Base-by-base conservation (phyloP, 306 rosid species). In the Crotalaria pallida region DNA sequence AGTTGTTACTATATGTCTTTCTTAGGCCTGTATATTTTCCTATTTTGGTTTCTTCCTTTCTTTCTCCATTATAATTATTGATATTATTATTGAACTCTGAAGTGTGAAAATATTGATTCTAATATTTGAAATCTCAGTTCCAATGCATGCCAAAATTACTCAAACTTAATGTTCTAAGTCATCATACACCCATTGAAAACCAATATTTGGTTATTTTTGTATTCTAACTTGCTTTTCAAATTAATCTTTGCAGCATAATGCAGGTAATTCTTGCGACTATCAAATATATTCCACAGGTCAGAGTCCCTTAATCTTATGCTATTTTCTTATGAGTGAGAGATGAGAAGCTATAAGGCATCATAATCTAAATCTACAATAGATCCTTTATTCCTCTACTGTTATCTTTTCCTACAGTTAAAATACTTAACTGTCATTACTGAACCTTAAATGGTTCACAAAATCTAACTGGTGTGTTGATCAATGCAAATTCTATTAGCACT, bases 231-330 rank as follows among this genome's bases (percentile, higher is more conserved):
- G 7, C 43, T 61, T 27, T 64, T 34, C 5, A 24, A 71, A 65
- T 65, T 22, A 7, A 67, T 64, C 40, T 60, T 71, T 73, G 84
- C 89, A 86, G 97, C 84, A 79, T 82, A 72, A 91, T 88, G 67
- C 97, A 88, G 73, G 92, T 80, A 15, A 58, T 83, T 56, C 59
- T 90, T 82, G 79, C 95, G 26, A 68, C 55, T 53, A 83, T 86
- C 79, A 91, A 91, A 67, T 91, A 91, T 69, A 67, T 84, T 63
- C 97, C 96, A 44, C 95, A 90, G 96, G 96, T 88, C 57, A 65
- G 70, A 79, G 27, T 74, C 53, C 56, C 6, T 7, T n/a, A 22
- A 10, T 12, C 10, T 76, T 36, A 3, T 23, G 38, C 5, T 74
- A 53, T 29, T 21, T 51, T 23, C n/a, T 71, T 2, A n/a, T 49